Percentiles rank a stretch among this genome's conserved stretches.
These are phyloP conservation scores for Lentinus brumalis DNA, from an alignment of 768 basidiomycete species.

Conservation along the genomic window DNA sequence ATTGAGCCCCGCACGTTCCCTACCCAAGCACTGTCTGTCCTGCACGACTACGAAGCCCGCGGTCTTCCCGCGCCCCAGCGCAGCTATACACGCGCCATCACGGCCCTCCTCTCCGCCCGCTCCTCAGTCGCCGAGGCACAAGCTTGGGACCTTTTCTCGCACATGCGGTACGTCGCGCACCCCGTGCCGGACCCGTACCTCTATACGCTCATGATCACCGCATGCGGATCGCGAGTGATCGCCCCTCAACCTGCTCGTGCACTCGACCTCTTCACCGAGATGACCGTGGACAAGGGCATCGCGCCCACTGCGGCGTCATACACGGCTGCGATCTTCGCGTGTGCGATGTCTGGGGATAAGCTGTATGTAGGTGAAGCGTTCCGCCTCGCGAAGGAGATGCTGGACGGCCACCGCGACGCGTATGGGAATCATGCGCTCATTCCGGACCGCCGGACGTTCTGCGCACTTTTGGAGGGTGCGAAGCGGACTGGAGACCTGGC, in stretches of 20 bases:
- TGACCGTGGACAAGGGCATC: conserved; percentile 73
- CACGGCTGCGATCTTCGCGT: conserved; percentile 80
- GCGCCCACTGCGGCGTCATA: conserved; percentile 71
- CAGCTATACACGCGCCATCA: conserved; percentile 73
- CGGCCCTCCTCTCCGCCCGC: conserved; percentile 51
- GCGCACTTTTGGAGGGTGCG: conserved; percentile 86
- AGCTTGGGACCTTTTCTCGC: conserved; percentile 93
- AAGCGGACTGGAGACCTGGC: conserved; percentile 84
- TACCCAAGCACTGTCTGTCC: conserved; percentile 59
- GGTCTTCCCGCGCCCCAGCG: conserved; percentile 66
- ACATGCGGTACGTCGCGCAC: conserved; percentile 96
- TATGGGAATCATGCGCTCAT: conserved; percentile 52
- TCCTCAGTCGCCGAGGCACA: conserved; percentile 58
- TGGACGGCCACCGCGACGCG: conserved; percentile 74
- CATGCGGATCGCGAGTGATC: conserved; percentile 63
- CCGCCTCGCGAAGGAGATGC: conserved; percentile 84
- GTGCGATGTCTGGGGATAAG: conserved; percentile 64
- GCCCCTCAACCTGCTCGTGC: conserved; percentile 86
- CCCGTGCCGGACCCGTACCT: conserved; percentile 70
- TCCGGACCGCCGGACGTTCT: conserved; percentile 72
- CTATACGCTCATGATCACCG: conserved; percentile 86
- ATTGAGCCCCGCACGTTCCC: conserved; percentile 53
- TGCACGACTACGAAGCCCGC: conserved; percentile 73
- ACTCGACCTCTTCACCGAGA: conserved; percentile 90
- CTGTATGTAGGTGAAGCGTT: conserved; percentile 80